Percentiles rank a stretch among this genome's conserved stretches.
Conservation (phyloP, 2,329 filamentous ascomycete genomes). For the Verticillium tricorpus region DNA sequence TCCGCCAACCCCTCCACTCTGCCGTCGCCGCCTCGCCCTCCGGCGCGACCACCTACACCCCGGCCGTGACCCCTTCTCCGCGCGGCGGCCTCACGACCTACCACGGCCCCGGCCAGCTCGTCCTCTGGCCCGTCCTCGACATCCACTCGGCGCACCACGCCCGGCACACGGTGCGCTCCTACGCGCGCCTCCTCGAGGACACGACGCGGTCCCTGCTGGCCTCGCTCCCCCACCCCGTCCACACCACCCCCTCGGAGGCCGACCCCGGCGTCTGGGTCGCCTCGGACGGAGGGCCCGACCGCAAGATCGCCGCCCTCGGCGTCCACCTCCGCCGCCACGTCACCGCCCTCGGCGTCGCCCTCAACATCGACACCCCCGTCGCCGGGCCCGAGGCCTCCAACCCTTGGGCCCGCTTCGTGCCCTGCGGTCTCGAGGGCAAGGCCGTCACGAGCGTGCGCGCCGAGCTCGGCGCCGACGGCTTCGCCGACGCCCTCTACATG, state of each 20-base stretch:
- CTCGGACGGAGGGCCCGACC: constrained; percentile 25
- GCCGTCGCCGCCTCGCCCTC: constrained; percentile 17
- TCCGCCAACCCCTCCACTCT: constrained; percentile 36
- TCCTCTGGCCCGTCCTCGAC: constrained; percentile 90
- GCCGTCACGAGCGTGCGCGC: constrained; percentile 68
- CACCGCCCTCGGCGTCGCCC: constrained; percentile 76
- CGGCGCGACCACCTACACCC: constrained; percentile 30
- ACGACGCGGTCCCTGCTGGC: constrained; percentile 64
- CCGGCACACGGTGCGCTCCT: constrained; percentile 64
- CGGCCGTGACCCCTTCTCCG: constrained; percentile 65
- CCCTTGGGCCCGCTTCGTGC: constrained; percentile 70
- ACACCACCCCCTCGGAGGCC: constrained; percentile 55
- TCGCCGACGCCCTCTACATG: background rate
- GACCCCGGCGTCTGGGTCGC: constrained; percentile 82
- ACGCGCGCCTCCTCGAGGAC: constrained; percentile 74
- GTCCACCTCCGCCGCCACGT: constrained; percentile 86
- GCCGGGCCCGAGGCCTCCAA: constrained; percentile 32
- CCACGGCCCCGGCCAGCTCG: constrained; percentile 88
- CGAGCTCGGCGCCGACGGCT: constrained; percentile 32
- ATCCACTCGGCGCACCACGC: constrained; percentile 55
- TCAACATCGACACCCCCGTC: constrained; percentile 67
- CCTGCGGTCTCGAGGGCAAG: constrained; percentile 81
- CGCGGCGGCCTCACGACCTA: constrained; percentile 91
- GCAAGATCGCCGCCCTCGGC: constrained; percentile 86
- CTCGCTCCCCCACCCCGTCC: constrained; percentile 43